Conservation (phyloP, 192 early-diverging fungal species). For the Mortierella antarctica region DNA sequence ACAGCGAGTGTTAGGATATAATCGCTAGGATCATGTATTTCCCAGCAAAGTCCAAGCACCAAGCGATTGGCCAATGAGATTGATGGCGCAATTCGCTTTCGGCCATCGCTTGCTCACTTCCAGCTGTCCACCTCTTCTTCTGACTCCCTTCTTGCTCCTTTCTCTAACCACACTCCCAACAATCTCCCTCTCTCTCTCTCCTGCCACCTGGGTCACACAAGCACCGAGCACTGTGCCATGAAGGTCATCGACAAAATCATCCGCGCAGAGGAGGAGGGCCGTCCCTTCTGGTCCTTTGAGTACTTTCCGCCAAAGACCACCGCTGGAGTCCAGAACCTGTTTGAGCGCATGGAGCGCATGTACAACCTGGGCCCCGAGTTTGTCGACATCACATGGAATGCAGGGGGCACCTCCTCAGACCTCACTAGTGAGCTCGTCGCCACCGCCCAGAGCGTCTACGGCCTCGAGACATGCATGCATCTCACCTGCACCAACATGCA, state of each 20-base stretch:
- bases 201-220: no score
- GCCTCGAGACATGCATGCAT: slow-evolving; percentile 95
- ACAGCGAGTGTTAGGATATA: no score
- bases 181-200: no score
- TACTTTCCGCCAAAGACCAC: slow-evolving; percentile 98
- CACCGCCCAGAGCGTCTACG: slow-evolving; percentile 90
- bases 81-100: no score
- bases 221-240: no score
- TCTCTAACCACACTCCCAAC: no score
- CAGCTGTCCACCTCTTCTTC: no score
- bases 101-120: no score
- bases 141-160: no score
- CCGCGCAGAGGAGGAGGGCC: slow-evolving; percentile 63
- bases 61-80: no score
- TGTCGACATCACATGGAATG: slow-evolving; percentile 97
- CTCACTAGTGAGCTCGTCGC: slow-evolving; percentile 89
- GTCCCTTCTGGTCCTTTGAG: slow-evolving; percentile 88
- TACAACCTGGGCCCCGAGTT: slow-evolving; percentile 91
- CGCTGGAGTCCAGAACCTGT: slow-evolving; percentile 73
- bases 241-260: slow-evolving; percentile 75
- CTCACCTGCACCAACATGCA: slow-evolving; percentile 99
- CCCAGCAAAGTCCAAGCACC: no score
- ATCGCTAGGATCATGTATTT: no score
- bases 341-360: slow-evolving; percentile 97
- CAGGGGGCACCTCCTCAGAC: slow-evolving; percentile 91